Evolutionary conservation across 768 basidiomycete genomes (phyloP).

Genomic region (Lentinus tigrinus): DNA sequence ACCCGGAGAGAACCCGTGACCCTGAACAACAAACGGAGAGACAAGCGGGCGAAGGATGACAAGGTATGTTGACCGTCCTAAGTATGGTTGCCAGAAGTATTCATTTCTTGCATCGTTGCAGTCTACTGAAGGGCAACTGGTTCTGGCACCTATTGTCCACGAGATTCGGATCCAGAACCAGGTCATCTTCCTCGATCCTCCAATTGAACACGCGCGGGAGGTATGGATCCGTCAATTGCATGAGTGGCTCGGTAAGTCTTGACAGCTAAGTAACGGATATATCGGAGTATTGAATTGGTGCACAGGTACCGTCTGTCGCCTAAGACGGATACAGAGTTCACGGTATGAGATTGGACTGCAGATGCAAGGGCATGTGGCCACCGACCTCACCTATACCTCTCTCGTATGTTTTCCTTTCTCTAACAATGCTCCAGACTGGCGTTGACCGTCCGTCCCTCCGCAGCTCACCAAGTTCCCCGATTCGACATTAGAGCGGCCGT

Average conservation of each 20-base stretch:
- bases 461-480: constrained; percentile 78
- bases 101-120: constrained; percentile 26
- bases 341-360: constrained; percentile 96
- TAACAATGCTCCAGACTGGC: not conserved
- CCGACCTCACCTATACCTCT: constrained; percentile 80
- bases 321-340: constrained; percentile 89
- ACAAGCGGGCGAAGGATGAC: constrained; percentile 75
- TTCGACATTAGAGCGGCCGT: constrained; percentile 74
- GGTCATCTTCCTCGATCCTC: constrained; percentile 97
- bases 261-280: no score
- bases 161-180: constrained; percentile 99
- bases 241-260: constrained; percentile 70
- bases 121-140: constrained; percentile 73
- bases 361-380: constrained; percentile 65
- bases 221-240: constrained; percentile 90
- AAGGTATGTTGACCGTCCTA: constrained; percentile 47
- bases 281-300: not conserved
- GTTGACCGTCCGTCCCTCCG: not conserved
- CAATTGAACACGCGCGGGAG: constrained; percentile 90
- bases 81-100: not conserved
- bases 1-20: constrained; percentile 51
- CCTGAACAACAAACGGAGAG: constrained; percentile 62
- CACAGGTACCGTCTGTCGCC: constrained; percentile 80
- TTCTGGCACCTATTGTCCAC: constrained; percentile 84
- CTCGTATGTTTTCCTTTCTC: constrained; percentile 50